Percentiles rank a stretch among this genome's conserved stretches.
Conservation (phyloP, 768 basidiomycete genomes). For the Lactarius akahatsu region DNA sequence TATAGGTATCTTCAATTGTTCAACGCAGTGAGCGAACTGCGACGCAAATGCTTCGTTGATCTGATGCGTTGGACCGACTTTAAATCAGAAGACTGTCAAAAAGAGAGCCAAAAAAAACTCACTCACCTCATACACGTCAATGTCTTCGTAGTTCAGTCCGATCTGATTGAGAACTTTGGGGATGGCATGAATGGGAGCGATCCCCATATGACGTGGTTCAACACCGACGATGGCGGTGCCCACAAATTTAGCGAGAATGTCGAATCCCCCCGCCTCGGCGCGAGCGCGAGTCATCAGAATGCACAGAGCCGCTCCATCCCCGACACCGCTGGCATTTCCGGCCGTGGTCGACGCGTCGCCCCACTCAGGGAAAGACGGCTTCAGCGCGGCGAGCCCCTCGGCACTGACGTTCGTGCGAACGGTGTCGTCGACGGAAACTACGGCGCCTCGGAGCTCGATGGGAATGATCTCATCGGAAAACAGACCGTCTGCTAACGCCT, state of each 20-base stretch:
- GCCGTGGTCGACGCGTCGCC: conserved; percentile 69
- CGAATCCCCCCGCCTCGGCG: conserved; percentile 74
- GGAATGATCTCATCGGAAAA: conserved; percentile 92
- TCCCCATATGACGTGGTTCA: conserved; percentile 76
- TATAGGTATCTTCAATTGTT: conserved; percentile 71
- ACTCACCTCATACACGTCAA: conserved; percentile 72
- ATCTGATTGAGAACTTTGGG: conserved; percentile 62
- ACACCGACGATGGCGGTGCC: conserved; percentile 77
- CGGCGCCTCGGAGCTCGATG: conserved; percentile 65
- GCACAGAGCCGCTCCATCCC: conserved; percentile 88
- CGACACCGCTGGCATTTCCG: conserved; percentile 85
- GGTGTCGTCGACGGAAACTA: conserved; percentile 81
- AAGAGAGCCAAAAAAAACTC: conserved; percentile 6
- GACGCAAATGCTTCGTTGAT: conserved; percentile 92
- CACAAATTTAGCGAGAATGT: conserved; percentile 82
- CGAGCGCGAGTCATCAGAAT: conserved; percentile 75
- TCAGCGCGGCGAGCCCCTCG: conserved; percentile 74
- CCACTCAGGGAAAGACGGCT: conserved; percentile 86
- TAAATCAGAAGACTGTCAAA: not conserved
- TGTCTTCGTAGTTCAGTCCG: conserved; percentile 67
- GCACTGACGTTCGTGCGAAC: conserved; percentile 78
- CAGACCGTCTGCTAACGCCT: conserved; percentile 67
- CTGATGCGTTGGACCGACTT: conserved; percentile 38
- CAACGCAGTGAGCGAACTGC: conserved; percentile 90
- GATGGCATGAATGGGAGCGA: conserved; percentile 69